These are phyloP conservation scores for Daldinia sp. DNA, from an alignment of 2,329 filamentous ascomycete genomes.

Conservation along the genomic window DNA sequence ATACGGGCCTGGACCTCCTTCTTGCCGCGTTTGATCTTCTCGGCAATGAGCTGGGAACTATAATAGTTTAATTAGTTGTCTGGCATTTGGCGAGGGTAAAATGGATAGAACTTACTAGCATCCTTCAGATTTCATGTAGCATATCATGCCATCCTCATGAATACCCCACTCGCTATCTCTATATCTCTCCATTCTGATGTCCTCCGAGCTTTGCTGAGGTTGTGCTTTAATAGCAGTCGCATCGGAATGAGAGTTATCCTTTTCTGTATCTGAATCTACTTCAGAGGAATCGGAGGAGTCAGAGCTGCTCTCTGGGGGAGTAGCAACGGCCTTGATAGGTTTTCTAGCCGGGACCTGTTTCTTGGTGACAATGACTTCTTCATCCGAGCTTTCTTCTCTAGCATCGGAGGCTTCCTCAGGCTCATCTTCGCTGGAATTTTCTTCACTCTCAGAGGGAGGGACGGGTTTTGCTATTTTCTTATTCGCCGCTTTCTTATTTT, in stretches of 20 bases:
- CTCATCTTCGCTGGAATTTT: background rate
- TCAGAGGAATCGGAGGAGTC: too few relatives aligned
- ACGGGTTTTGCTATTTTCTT: background rate
- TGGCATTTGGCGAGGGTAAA: background rate
- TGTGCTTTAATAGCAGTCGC: background rate
- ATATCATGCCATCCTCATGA: background rate
- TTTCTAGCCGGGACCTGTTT: background rate
- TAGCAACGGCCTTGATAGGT: background rate
- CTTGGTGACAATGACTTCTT: background rate
- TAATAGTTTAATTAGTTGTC: background rate
- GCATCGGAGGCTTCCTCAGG: background rate
- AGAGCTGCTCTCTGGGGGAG: background rate
- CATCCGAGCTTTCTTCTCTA: background rate
- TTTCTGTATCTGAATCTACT: background rate
- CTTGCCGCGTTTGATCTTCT: background rate
- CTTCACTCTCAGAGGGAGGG: background rate
- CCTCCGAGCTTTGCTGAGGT: background rate
- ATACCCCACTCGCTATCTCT: background rate
- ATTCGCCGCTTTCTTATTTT: background rate
- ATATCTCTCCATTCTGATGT: background rate
- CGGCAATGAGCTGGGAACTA: background rate
- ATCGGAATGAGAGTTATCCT: background rate
- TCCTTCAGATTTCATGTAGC: background rate
- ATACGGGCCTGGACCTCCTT: background rate
- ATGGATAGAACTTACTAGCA: background rate